phyloP scores from a whole-genome alignment of 2,329 filamentous ascomycete genomes.

The Emmonsiellopsis sp. region DNA sequence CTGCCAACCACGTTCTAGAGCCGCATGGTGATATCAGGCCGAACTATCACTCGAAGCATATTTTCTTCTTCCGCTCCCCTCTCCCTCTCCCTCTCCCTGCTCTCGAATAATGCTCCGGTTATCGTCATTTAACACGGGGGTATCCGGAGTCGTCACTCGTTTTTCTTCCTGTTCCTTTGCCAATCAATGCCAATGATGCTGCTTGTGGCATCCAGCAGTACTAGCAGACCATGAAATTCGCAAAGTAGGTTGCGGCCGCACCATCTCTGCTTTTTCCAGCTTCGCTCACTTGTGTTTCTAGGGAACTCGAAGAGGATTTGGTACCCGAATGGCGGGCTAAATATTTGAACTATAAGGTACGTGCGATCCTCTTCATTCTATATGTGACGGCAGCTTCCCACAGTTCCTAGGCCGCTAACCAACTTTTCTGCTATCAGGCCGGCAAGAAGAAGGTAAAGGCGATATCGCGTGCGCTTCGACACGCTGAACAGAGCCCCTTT shows the following conservation, averaged over 20 bases:
- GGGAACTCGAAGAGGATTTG: constrained; percentile 74
- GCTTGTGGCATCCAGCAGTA: too few species aligned
- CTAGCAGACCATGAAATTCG: constrained; percentile 47
- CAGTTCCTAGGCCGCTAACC: constrained; percentile 11
- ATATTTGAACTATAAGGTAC: constrained; percentile 85
- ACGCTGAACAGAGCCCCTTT: constrained; percentile 44
- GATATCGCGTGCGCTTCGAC: constrained; percentile 60
- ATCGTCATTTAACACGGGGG: too few species aligned
- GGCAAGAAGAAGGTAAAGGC: constrained; percentile 92
- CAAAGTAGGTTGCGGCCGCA: constrained; percentile 39
- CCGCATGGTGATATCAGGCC: too few species aligned
- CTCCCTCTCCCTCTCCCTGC: too few species aligned
- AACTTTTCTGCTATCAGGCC: constrained; percentile 28
- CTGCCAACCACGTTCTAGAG: too few species aligned
- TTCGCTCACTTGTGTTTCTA: constrained; percentile 21
- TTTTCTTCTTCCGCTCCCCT: too few species aligned
- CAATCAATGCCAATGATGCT: too few species aligned
- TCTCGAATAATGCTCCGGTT: too few species aligned
- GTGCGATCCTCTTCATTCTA: constrained; percentile 12
- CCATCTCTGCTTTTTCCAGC: constrained; percentile 10
- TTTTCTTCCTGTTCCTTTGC: too few species aligned
- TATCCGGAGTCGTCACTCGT: too few species aligned
- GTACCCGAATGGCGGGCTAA: constrained; percentile 93
- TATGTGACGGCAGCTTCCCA: neutral
- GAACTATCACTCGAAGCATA: too few species aligned